Conservation (phyloP, 495 filamentous ascomycete species). For the Apodospora peruviana region DNA sequence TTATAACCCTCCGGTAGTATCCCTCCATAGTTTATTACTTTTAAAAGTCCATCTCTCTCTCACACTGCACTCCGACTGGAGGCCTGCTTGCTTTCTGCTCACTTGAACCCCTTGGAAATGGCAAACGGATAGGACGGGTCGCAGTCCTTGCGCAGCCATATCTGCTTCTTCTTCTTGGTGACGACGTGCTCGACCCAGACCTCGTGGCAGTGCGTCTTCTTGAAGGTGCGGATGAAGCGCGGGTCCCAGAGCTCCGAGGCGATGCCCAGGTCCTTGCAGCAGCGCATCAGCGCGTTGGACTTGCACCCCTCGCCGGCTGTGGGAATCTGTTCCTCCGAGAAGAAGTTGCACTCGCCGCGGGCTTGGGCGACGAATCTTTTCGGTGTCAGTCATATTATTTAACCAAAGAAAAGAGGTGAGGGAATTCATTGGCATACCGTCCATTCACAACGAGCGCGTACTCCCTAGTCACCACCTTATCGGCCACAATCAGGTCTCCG, state of each 20-base stretch:
- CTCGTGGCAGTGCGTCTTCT: conserved; percentile 57
- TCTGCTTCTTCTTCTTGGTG: conserved; percentile 82
- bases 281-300: conserved; percentile 92
- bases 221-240: conserved; percentile 73
- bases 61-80: too few relatives aligned
- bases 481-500: conserved; percentile 85
- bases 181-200: conserved; percentile 61
- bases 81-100: too few relatives aligned
- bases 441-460: conserved; percentile 89
- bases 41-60: too few relatives aligned
- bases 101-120: too few relatives aligned
- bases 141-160: conserved; percentile 84
- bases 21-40: too few relatives aligned
- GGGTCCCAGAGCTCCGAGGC: conserved; percentile 97
- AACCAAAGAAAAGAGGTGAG: background rate
- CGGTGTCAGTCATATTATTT: background rate
- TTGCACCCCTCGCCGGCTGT: conserved; percentile 96
- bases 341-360: conserved; percentile 93
- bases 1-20: too few relatives aligned
- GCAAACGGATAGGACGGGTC: conserved; percentile 71
- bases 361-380: conserved; percentile 82
- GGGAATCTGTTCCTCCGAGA: conserved; percentile 86
- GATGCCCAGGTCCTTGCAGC: conserved; percentile 95
- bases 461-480: conserved; percentile 84
- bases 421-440: conserved; percentile 52